Evolutionary conservation across 805 yeast genomes (phyloP).

Genomic region (Ogataea haglerorum): DNA sequence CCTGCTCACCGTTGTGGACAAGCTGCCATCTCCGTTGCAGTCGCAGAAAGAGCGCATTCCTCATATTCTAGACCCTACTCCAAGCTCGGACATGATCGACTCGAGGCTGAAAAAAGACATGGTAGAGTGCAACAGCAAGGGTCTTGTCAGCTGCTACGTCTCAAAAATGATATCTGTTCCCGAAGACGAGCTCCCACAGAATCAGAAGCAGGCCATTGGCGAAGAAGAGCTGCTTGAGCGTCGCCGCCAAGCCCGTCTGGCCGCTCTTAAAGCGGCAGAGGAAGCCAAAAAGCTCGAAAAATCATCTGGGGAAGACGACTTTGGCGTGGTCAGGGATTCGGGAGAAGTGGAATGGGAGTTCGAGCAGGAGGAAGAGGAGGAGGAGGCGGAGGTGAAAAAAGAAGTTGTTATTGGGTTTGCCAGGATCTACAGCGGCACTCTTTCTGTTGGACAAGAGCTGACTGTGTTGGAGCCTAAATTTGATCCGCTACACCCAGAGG

Average conservation of each 20-base stretch:
- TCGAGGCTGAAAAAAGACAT: constrained; percentile 50
- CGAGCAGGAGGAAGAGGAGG: constrained; percentile 48
- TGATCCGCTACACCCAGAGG: constrained; percentile 59
- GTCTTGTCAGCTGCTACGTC: constrained; percentile 72
- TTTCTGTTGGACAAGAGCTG: constrained; percentile 70
- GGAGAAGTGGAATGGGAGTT: constrained; percentile 37
- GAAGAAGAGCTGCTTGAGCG: constrained; percentile 61
- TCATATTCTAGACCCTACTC: constrained; percentile 57
- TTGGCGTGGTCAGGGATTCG: constrained; percentile 15
- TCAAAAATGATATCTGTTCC: constrained; percentile 90
- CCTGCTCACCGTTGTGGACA: constrained; percentile 77
- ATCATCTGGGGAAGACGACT: constrained; percentile 14
- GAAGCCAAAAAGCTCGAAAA: constrained; percentile 34
- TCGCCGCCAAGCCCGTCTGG: constrained; percentile 60
- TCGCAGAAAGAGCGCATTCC: constrained; percentile 76
- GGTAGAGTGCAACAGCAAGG: constrained; percentile 60
- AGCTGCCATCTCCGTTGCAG: constrained; percentile 74
- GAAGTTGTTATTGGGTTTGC: constrained; percentile 86
- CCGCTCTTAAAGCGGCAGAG: constrained; percentile 68
- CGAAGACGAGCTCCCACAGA: constrained; percentile 69
- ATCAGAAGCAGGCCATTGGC: constrained; percentile 39
- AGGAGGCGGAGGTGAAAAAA: constrained; percentile 37
- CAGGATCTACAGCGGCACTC: constrained; percentile 82
- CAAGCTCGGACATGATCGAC: constrained; percentile 49
- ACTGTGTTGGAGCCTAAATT: constrained; percentile 84